Percentiles rank a stretch among this genome's conserved stretches.
Conservation (phyloP, 495 filamentous ascomycete species). For the Evernia prunastri region DNA sequence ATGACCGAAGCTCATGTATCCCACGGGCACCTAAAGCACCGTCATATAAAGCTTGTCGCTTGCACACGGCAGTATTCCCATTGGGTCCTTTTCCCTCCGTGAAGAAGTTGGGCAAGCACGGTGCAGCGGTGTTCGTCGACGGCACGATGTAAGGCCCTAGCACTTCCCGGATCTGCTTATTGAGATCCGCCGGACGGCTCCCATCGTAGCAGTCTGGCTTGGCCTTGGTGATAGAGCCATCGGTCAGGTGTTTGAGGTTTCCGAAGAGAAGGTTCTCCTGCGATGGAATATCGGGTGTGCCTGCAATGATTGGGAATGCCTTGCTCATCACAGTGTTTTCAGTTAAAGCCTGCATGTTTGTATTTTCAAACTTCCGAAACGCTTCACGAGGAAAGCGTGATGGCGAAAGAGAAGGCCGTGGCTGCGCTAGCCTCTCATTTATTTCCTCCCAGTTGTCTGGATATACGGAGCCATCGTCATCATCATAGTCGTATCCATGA, state of each 20-base stretch:
- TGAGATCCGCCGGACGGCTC: slow-evolving; percentile 28
- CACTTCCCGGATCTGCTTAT: neutral
- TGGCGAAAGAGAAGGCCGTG: too few relatives aligned
- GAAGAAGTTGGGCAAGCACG: slow-evolving; percentile 8
- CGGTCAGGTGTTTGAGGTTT: slow-evolving; percentile 12
- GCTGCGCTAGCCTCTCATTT: too few relatives aligned
- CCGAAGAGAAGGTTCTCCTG: neutral
- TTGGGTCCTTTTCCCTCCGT: too few relatives aligned
- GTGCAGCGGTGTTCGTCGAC: slow-evolving; percentile 3
- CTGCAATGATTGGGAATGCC: slow-evolving; percentile 9
- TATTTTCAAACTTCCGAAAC: too few relatives aligned
- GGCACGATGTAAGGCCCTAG: neutral
- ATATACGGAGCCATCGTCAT: too few relatives aligned
- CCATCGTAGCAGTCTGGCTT: slow-evolving; percentile 39
- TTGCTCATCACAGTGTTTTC: too few relatives aligned
- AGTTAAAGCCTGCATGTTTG: slow-evolving; percentile 20
- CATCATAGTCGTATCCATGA: too few relatives aligned
- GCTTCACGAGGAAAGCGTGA: too few relatives aligned
- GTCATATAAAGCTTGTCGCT: too few relatives aligned
- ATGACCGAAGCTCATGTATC: neutral
- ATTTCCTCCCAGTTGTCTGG: too few relatives aligned
- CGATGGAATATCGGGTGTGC: neutral
- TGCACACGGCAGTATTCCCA: too few relatives aligned
- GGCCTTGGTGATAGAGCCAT: slow-evolving; percentile 28
- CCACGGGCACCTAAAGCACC: too few relatives aligned